Evolutionary conservation across 2,329 filamentous ascomycete species (phyloP), one percentile per base, ranked within the genome.

Genomic region (Cordyceps militaris): DNA sequence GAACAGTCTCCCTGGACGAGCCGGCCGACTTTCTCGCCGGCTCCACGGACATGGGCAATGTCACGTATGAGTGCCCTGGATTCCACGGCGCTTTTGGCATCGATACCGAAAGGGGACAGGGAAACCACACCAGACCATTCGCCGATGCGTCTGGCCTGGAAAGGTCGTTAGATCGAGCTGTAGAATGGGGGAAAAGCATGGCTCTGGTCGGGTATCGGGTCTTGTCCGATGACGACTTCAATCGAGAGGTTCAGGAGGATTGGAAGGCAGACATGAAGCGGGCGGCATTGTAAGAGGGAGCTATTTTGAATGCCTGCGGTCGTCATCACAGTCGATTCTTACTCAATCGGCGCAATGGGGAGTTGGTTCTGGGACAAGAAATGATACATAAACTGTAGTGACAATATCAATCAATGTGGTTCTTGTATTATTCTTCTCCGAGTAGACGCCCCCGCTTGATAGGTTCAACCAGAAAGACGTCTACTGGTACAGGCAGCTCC

Each of bases 21-120:
- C 58, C 58, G 3, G 62, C 66, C 46, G 64, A 68, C 38, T 64
- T 66, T 3, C 63, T 75, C 52, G 62, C 63, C 8, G 66, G 63
- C 7, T 75, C 75, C 1, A 76, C 76, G 0, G 75, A 78, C 64
- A 76, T 77, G 75, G 75, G 76, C 16, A 79, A 79, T 55, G 74
- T 79, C 24, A 73, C 71, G 14, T 75, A 78, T 46, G 60, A 71
- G 3, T 66, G 73, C 5, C 76, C 76, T 1, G 72, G 72, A 2
- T 72, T 79, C 50, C 77, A 79, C 58, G 73, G 75, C 10, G 73
- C 71, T 43, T 78, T 79, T 53, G 70, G 66, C 1, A 76, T 79
- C 40, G 69, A 72, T 1, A 68, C 61, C 3, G 50, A 52, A 26
- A 46, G 64, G 0, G 66, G 70, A 65, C 72, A 7, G 65, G 70